phyloP scores from a whole-genome alignment of 2,329 filamentous ascomycete genomes.

The Pestalotiopsis sp. region DNA sequence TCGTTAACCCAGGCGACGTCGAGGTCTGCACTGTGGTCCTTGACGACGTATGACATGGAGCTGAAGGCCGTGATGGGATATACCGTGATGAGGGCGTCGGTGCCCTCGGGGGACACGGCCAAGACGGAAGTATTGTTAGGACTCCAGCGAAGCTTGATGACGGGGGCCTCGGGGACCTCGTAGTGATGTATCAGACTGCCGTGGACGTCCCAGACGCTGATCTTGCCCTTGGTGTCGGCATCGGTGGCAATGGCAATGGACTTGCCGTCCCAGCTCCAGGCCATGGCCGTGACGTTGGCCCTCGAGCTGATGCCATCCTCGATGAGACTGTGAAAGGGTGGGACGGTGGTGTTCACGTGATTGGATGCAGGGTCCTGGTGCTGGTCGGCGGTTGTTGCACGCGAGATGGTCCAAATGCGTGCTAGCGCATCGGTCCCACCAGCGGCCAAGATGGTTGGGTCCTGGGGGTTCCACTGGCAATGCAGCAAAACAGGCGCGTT shows the following conservation, averaged over 20 bases:
- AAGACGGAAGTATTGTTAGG: conserved; percentile 57
- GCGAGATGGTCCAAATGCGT: conserved; percentile 67
- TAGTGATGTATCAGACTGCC: conserved; percentile 55
- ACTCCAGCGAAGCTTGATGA: conserved; percentile 66
- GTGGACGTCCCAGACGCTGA: conserved; percentile 59
- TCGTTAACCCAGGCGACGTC: conserved; percentile 65
- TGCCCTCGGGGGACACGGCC: conserved; percentile 57
- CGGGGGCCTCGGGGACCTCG: conserved; percentile 60
- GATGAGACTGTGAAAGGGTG: conserved; percentile 50
- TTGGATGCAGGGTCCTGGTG: conserved; percentile 44
- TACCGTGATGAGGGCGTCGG: conserved; percentile 57
- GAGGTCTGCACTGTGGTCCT: conserved; percentile 50
- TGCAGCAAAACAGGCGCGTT: conserved; percentile 65
- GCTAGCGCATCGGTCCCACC: conserved; percentile 72
- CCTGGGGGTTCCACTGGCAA: conserved; percentile 69
- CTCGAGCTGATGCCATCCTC: conserved; percentile 55
- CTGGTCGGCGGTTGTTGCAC: conserved; percentile 48
- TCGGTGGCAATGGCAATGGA: conserved; percentile 62
- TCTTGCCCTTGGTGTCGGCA: conserved; percentile 51
- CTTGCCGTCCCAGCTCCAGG: conserved; percentile 61
- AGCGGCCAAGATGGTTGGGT: conserved; percentile 67
- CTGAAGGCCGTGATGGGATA: conserved; percentile 48
- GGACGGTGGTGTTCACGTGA: conserved; percentile 46
- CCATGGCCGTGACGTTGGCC: conserved; percentile 59
- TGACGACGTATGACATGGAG: conserved; percentile 50